Percentiles rank a stretch among this genome's conserved stretches.
Evolutionary conservation across 192 early-diverging fungal genomes (phyloP).

Genomic region (Lobosporangium transversale): DNA sequence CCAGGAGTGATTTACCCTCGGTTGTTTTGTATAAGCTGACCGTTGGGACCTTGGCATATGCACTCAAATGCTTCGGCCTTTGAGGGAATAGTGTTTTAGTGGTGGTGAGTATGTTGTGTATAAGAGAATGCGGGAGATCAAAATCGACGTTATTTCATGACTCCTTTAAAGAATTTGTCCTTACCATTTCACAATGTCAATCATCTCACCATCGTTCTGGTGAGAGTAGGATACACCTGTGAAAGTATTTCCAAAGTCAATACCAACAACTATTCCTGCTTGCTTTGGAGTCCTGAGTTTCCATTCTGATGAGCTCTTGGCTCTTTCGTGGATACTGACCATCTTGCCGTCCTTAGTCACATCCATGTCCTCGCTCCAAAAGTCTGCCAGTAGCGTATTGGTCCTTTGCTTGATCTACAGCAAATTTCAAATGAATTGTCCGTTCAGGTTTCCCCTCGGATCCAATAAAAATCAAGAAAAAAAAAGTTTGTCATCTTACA

Average conservation of each 20-base stretch:
- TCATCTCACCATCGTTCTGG: constrained; percentile 42
- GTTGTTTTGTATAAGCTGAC: constrained; percentile 21
- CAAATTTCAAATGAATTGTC: background rate
- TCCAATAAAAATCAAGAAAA: background rate
- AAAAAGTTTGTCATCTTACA: constrained; percentile 9
- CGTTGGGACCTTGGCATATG: constrained; percentile 29
- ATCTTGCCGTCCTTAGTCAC: constrained; percentile 24
- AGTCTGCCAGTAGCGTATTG: constrained; percentile 27
- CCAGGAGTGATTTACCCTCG: constrained; percentile 5
- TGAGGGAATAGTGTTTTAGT: background rate
- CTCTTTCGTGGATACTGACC: background rate
- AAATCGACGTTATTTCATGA: no score
- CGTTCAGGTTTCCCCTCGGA: background rate
- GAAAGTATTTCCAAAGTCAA: constrained; percentile 41
- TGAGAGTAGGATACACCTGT: constrained; percentile 38
- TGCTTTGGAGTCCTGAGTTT: constrained; percentile 5
- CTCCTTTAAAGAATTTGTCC: background rate
- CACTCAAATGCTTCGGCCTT: constrained; percentile 27
- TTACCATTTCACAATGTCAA: constrained; percentile 48
- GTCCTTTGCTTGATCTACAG: constrained; percentile 13
- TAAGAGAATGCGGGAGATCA: background rate
- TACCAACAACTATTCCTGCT: constrained; percentile 35
- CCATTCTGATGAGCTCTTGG: background rate
- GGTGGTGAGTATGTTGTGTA: background rate
- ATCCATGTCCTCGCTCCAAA: constrained; percentile 28